These are phyloP conservation scores for Hypericum androsaemum DNA, from an alignment of 345 rosid genomes.

Conservation along the genomic window DNA sequence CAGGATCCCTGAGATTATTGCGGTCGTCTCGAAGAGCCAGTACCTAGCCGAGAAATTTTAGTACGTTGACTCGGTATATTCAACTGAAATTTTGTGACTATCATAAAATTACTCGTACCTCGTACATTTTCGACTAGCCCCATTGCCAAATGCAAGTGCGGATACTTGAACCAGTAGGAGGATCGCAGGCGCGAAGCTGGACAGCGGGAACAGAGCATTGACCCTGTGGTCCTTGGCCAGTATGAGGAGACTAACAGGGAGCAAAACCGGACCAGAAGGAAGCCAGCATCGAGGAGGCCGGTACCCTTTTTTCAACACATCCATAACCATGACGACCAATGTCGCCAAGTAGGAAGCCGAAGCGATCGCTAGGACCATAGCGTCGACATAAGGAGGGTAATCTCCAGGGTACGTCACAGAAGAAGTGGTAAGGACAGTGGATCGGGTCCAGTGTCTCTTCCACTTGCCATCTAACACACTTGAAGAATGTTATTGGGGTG, in stretches of 20 bases:
- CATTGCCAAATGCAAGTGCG: constrained; percentile 42
- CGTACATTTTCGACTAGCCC: constrained; percentile 27
- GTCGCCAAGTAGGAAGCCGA: constrained; percentile 37
- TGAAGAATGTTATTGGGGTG: constrained; percentile 41
- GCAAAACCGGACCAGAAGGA: constrained; percentile 62
- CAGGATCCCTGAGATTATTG: constrained; percentile 55
- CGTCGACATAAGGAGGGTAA: constrained; percentile 39
- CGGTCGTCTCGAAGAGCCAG: constrained; percentile 59
- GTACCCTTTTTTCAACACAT: constrained; percentile 24
- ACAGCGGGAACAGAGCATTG: constrained; percentile 48
- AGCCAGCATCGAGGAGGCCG: constrained; percentile 41
- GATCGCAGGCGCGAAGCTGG: constrained; percentile 54
- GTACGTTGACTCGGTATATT: too few relatives aligned
- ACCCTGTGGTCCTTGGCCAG: constrained; percentile 63
- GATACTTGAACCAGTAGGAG: constrained; percentile 53
- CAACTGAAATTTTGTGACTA: too few relatives aligned
- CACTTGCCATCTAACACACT: constrained; percentile 68
- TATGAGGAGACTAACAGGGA: constrained; percentile 48
- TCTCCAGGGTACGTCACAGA: constrained; percentile 61
- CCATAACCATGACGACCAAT: constrained; percentile 29
- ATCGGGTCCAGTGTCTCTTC: constrained; percentile 78
- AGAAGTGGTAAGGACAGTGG: constrained; percentile 73
- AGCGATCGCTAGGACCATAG: constrained; percentile 33
- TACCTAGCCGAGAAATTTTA: constrained; percentile 22
- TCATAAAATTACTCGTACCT: too few relatives aligned